Evolutionary conservation across 1,284 basidiomycete species (phyloP).

Genomic region (Vanrija sp.): DNA sequence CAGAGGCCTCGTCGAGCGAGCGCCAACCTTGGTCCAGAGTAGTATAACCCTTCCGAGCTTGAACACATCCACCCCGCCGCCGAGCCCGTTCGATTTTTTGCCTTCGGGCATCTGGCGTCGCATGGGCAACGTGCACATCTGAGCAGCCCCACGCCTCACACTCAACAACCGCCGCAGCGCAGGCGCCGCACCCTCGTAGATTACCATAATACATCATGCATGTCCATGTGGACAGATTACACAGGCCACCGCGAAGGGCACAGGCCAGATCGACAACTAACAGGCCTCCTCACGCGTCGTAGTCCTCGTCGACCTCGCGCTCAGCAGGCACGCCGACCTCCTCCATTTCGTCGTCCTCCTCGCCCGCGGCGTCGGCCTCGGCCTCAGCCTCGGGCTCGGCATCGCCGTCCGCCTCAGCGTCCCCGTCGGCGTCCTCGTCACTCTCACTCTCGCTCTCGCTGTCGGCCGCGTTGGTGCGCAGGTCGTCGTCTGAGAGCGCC

Average conservation of each 20-base stretch:
- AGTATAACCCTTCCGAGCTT: too few relatives aligned
- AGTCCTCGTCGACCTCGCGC: conserved; percentile 44
- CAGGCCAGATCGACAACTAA: too few relatives aligned
- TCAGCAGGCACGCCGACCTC: conserved; percentile 32
- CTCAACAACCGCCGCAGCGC: neutral
- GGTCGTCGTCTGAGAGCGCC: conserved; percentile 21
- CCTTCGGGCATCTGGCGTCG: too few relatives aligned
- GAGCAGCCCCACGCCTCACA: too few relatives aligned
- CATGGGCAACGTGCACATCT: neutral
- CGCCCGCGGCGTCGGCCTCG: conserved; percentile 20
- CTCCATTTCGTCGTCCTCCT: conserved; percentile 41
- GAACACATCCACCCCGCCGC: too few relatives aligned
- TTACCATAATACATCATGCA: neutral
- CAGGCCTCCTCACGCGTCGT: conserved; percentile 27
- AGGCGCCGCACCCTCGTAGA: neutral
- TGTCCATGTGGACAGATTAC: neutral
- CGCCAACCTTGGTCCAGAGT: too few relatives aligned
- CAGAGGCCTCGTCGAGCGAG: too few relatives aligned
- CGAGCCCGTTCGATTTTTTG: too few relatives aligned
- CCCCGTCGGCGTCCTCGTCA: conserved; percentile 16
- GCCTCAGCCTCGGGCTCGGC: conserved; percentile 14
- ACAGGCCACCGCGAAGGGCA: neutral
- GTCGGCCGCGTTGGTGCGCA: conserved; percentile 17
- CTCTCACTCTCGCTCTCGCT: conserved; percentile 23
- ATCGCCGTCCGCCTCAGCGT: conserved; percentile 15